phyloP scores from a whole-genome alignment of 495 filamentous ascomycete species.

The Opeltia flavorubescens region DNA sequence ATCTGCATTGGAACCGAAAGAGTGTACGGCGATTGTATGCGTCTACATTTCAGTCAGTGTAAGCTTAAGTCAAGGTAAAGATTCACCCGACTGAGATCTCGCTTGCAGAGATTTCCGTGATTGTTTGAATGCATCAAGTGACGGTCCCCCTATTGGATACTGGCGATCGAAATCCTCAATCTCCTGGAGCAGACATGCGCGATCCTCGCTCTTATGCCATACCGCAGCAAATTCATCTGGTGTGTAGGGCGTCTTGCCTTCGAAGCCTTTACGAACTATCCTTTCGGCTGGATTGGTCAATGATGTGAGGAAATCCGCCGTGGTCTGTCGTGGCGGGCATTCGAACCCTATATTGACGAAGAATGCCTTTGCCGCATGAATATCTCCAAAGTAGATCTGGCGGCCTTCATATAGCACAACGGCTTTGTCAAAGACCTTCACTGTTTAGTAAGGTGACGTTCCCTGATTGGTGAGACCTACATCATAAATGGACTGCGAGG shows the following conservation, averaged over 20 bases:
- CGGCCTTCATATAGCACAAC: slow-evolving; percentile 68
- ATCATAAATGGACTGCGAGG: slow-evolving; percentile 63
- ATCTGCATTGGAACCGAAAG: slow-evolving; percentile 60
- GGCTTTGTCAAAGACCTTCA: slow-evolving; percentile 78
- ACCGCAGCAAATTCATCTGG: slow-evolving; percentile 61
- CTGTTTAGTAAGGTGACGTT: too few relatives aligned
- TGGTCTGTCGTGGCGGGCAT: slow-evolving; percentile 57
- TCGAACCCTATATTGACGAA: slow-evolving; percentile 65
- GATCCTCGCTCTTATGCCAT: slow-evolving; percentile 64
- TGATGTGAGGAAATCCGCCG: slow-evolving; percentile 69
- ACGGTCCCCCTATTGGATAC: slow-evolving; percentile 45
- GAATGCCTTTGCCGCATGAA: slow-evolving; percentile 47
- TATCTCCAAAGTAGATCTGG: slow-evolving; percentile 67
- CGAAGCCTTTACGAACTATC: slow-evolving; percentile 46
- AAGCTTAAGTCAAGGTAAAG: too few relatives aligned
- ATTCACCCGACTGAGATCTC: too few relatives aligned
- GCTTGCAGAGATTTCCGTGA: slow-evolving; percentile 54
- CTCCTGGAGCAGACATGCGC: slow-evolving; percentile 48
- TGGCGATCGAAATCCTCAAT: slow-evolving; percentile 54
- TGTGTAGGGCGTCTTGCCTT: slow-evolving; percentile 50
- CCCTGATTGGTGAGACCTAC: too few relatives aligned
- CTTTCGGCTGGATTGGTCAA: slow-evolving; percentile 61
- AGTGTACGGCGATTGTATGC: slow-evolving; percentile 59
- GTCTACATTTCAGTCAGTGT: slow-evolving; percentile 52
- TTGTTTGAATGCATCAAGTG: slow-evolving; percentile 48